These are phyloP conservation scores for Strobilomyces confusus DNA, from an alignment of 768 basidiomycete species.

Conservation along the genomic window DNA sequence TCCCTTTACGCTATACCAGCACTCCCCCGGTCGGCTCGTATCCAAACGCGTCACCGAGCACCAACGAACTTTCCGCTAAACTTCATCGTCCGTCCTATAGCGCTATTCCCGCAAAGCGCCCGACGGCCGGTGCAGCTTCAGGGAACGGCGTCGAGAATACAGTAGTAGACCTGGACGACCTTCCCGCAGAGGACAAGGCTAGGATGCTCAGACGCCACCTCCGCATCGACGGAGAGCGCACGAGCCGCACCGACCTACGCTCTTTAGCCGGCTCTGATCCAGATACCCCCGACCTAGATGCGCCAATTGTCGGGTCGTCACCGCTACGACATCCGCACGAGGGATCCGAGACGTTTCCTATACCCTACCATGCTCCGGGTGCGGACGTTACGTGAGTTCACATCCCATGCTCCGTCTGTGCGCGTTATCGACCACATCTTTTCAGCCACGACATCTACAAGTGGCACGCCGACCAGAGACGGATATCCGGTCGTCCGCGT, in stretches of 20 bases:
- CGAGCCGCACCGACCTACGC: constrained; percentile 19
- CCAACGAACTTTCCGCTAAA: constrained; percentile 10
- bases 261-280: constrained; percentile 25
- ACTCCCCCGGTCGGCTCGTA: constrained; percentile 36
- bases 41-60: constrained; percentile 9
- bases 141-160: constrained; percentile 29
- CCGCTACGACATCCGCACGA: constrained; percentile 35
- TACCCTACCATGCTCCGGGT: constrained; percentile 82
- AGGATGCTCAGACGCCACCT: constrained; percentile 78
- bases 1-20: constrained; percentile 49
- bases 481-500: constrained; percentile 57
- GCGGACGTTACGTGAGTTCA: constrained; percentile 86
- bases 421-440: constrained; percentile 2
- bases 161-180: constrained; percentile 47
- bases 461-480: constrained; percentile 78
- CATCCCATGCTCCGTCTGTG: constrained; percentile 12
- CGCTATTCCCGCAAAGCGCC: constrained; percentile 37
- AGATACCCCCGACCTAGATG: constrained; percentile 16
- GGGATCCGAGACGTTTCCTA: constrained; percentile 73
- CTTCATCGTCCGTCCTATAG: constrained; percentile 30
- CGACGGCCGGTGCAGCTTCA: constrained; percentile 26
- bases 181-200: constrained; percentile 82
- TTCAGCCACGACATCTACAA: constrained; percentile 91
- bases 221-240: constrained; percentile 63
- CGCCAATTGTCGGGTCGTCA: constrained; percentile 21